Evolutionary conservation across 2,329 filamentous ascomycete species (phyloP).

Genomic region (Didymella arachidicola): DNA sequence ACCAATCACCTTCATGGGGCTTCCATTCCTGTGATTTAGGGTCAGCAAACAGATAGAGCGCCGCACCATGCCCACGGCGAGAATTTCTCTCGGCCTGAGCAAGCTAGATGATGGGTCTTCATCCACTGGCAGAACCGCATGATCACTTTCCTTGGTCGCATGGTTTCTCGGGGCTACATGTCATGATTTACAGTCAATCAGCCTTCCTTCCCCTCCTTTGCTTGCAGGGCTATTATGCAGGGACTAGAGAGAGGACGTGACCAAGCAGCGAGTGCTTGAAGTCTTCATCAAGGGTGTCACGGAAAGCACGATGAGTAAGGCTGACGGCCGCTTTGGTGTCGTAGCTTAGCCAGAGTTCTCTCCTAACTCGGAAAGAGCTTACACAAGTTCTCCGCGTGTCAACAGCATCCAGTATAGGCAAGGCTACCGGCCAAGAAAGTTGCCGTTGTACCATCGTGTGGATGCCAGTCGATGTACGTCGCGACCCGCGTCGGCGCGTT

Average conservation of each 20-base stretch:
- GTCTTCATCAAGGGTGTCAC: too few relatives aligned
- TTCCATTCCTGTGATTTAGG: background rate
- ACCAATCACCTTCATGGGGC: background rate
- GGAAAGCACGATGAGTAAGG: conserved; percentile 8
- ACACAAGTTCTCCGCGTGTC: background rate
- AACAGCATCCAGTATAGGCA: background rate
- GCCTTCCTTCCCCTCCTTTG: conserved; percentile 1
- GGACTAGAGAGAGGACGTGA: background rate
- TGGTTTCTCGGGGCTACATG: background rate
- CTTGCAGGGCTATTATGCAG: conserved; percentile 2
- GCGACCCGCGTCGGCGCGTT: conserved; percentile 9
- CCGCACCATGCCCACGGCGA: background rate
- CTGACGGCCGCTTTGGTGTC: conserved; percentile 4
- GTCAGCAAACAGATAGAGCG: background rate
- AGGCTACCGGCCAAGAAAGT: background rate
- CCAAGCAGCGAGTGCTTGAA: conserved; percentile 4
- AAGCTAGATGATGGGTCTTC: background rate
- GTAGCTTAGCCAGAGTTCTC: background rate
- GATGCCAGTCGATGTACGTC: conserved; percentile 2
- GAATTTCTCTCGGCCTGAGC: background rate
- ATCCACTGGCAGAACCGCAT: background rate
- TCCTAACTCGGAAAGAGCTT: conserved; percentile 2
- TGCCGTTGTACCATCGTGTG: background rate
- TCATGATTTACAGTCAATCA: background rate
- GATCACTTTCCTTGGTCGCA: background rate